Percentiles rank a stretch among this genome's conserved stretches.
Evolutionary conservation across 768 basidiomycete genomes (phyloP).

Genomic region (Phanerodontia chrysosporium): DNA sequence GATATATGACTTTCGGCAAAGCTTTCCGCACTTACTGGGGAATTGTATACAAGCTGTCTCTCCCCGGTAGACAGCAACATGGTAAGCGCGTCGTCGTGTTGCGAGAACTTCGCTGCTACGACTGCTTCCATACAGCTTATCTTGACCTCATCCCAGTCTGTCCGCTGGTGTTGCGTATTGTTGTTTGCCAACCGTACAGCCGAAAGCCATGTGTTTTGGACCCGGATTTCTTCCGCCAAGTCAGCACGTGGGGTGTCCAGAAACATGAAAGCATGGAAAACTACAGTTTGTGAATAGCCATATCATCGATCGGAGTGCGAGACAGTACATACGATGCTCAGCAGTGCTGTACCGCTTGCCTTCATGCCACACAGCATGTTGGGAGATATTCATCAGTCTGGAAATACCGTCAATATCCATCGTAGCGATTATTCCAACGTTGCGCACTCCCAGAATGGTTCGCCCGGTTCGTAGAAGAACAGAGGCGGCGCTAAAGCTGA

Average conservation of each 20-base stretch:
- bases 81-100: constrained; percentile 55
- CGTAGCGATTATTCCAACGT: no score
- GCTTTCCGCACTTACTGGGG: constrained; percentile 8
- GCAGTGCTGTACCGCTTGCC: neutral
- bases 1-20: neutral
- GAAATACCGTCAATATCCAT: neutral
- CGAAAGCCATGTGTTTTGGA: constrained; percentile 55
- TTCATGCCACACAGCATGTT: neutral
- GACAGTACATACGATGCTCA: neutral
- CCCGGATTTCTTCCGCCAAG: constrained; percentile 66
- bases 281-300: neutral
- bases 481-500: neutral
- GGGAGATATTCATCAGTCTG: neutral
- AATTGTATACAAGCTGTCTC: constrained; percentile 65
- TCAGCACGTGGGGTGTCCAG: constrained; percentile 42
- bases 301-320: no score
- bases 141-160: constrained; percentile 69
- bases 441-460: no score
- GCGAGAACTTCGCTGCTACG: constrained; percentile 67
- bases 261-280: neutral
- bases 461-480: no score
- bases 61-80: constrained; percentile 63
- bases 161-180: constrained; percentile 54
- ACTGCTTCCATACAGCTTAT: constrained; percentile 45
- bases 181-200: constrained; percentile 67